Evolutionary conservation across 352 stramenopile genomes (phyloP).

Genomic region (Synura sp.): DNA sequence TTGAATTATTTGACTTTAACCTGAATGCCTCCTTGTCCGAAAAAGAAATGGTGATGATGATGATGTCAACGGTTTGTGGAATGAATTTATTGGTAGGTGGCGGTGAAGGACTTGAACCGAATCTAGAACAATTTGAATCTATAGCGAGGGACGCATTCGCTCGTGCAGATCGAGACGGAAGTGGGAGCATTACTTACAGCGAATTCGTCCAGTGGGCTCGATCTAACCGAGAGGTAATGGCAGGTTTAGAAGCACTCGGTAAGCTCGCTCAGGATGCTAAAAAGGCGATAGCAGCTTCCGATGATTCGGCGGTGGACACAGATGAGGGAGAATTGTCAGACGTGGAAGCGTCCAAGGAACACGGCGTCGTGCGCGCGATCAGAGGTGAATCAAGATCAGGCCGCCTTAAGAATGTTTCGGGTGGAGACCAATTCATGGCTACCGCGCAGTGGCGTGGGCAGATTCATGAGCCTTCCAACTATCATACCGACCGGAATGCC

Average conservation of each 20-base stretch:
- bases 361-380: not conserved
- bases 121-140: conserved; percentile 46
- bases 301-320: conserved; percentile 4
- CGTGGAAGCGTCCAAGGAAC: not conserved
- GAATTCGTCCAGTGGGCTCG: conserved; percentile 51
- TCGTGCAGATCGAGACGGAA: conserved; percentile 43
- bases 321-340: not conserved
- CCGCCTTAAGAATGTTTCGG: not conserved
- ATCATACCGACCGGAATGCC: not conserved
- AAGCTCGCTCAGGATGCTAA: conserved; percentile 40
- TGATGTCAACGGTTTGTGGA: conserved; percentile 50
- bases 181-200: conserved; percentile 44
- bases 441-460: conserved; percentile 76
- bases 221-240: conserved; percentile 50
- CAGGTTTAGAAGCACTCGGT: conserved; percentile 44
- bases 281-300: conserved; percentile 41
- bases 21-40: conserved; percentile 49
- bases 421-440: conserved; percentile 77
- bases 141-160: conserved; percentile 47
- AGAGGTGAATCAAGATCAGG: not conserved
- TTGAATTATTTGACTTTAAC: conserved; percentile 58
- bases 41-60: conserved; percentile 53
- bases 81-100: conserved; percentile 47
- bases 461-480: conserved; percentile 56
- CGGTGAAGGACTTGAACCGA: conserved; percentile 45